Percentiles rank a stretch among this genome's conserved stretches.
These are phyloP conservation scores for Xerocomellus intermedius DNA, from an alignment of 768 basidiomycete species.

Conservation along the genomic window DNA sequence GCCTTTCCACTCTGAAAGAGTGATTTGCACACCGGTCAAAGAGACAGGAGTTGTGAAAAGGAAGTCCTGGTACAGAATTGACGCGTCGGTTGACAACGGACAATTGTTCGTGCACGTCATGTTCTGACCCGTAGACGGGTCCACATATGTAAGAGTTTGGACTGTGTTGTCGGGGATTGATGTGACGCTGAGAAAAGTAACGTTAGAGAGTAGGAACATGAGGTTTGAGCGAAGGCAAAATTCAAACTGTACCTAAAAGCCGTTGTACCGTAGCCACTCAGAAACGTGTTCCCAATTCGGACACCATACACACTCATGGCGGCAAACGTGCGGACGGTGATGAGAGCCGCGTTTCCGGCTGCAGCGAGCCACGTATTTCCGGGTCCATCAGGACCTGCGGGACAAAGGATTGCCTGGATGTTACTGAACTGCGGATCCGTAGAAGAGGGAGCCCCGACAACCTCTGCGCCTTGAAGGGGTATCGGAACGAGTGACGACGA, in stretches of 20 bases:
- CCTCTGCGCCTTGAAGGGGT: slow-evolving; percentile 56
- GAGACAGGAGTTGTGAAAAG: slow-evolving; percentile 60
- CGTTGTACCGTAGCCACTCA: slow-evolving; percentile 77
- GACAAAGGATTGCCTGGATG: slow-evolving; percentile 77
- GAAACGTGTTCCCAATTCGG: slow-evolving; percentile 90
- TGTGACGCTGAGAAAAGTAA: slow-evolving; percentile 55
- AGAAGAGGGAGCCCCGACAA: slow-evolving; percentile 64
- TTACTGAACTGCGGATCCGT: slow-evolving; percentile 57
- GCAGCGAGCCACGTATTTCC: slow-evolving; percentile 83
- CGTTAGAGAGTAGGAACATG: slow-evolving; percentile 7
- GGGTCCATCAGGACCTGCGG: slow-evolving; percentile 74
- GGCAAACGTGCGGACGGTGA: slow-evolving; percentile 75
- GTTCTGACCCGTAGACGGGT: slow-evolving; percentile 73
- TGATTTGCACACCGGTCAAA: slow-evolving; percentile 91
- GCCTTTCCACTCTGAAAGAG: slow-evolving; percentile 74
- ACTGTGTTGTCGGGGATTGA: slow-evolving; percentile 89
- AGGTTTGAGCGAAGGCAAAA: neutral
- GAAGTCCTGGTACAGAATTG: slow-evolving; percentile 90
- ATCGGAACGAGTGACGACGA: slow-evolving; percentile 88
- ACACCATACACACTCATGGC: slow-evolving; percentile 76
- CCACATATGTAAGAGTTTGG: slow-evolving; percentile 71
- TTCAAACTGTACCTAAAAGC: slow-evolving; percentile 64
- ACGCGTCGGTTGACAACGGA: slow-evolving; percentile 74
- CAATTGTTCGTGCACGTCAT: slow-evolving; percentile 76
- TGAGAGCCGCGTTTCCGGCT: slow-evolving; percentile 65